These are phyloP conservation scores for Torulaspora quercuum DNA, from an alignment of 805 yeast genomes.

Conservation along the genomic window DNA sequence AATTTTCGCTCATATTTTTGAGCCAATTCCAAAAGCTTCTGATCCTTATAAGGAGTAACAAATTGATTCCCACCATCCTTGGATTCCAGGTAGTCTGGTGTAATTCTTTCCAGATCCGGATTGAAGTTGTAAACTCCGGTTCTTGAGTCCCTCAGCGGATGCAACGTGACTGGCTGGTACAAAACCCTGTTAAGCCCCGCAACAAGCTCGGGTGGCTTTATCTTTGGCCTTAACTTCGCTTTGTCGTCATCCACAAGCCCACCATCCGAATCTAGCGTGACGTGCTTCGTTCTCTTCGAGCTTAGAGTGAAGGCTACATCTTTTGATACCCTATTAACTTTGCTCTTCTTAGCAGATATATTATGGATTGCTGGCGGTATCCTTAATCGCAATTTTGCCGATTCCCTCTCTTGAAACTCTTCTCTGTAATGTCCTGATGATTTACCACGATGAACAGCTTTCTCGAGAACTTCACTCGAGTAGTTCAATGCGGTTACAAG, in stretches of 20 bases:
- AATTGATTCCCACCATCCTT: conserved; percentile 38
- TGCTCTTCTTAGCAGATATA: background rate
- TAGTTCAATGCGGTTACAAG: conserved; percentile 1
- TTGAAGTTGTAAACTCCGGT: conserved; percentile 69
- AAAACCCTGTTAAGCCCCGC: conserved; percentile 69
- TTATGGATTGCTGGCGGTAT: conserved; percentile 6
- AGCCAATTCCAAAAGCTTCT: conserved; percentile 48
- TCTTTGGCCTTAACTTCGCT: conserved; percentile 6
- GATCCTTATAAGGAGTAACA: conserved; percentile 67
- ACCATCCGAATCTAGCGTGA: conserved; percentile 13
- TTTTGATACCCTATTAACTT: background rate
- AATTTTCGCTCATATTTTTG: conserved; percentile 36
- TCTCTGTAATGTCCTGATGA: background rate
- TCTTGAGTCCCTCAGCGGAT: conserved; percentile 72
- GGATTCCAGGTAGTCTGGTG: conserved; percentile 33
- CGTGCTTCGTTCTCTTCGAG: conserved; percentile 13
- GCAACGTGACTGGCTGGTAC: conserved; percentile 72
- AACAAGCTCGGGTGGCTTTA: conserved; percentile 49
- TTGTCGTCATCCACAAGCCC: conserved; percentile 9
- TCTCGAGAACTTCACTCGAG: conserved; percentile 5
- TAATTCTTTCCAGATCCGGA: conserved; percentile 54
- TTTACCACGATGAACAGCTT: conserved; percentile 1
- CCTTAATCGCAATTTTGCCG: background rate
- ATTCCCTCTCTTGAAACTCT: background rate
- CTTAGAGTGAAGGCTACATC: conserved; percentile 10